Percentiles rank a stretch among this genome's conserved stretches.
These are phyloP conservation scores for Ceratocystis papillata DNA, from an alignment of 2,329 filamentous ascomycete genomes.

Conservation along the genomic window DNA sequence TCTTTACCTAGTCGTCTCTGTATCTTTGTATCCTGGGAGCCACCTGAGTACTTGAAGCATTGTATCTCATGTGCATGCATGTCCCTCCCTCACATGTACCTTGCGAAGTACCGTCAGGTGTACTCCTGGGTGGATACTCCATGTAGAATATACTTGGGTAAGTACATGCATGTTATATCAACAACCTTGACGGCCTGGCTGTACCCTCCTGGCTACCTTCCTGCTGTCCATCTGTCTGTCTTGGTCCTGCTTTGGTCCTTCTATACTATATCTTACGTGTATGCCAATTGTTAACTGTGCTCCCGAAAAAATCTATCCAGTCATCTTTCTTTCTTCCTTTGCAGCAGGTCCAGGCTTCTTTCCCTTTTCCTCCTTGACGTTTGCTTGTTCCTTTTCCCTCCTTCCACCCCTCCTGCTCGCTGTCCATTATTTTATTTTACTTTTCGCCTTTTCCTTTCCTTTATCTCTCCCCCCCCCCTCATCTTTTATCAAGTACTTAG, in stretches of 20 bases:
- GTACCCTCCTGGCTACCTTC: background rate
- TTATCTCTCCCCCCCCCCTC: background rate
- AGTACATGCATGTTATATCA: background rate
- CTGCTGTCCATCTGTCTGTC: background rate
- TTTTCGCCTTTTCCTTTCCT: conserved; percentile 19
- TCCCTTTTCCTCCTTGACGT: background rate
- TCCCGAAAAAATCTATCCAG: background rate
- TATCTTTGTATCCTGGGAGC: background rate
- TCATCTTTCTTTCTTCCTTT: background rate
- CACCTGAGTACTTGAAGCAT: too few species aligned
- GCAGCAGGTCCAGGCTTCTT: background rate
- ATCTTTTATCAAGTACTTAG: background rate
- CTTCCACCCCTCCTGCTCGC: background rate
- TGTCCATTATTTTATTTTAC: conserved; percentile 1
- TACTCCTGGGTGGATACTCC: too few species aligned
- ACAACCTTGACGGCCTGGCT: conserved; percentile 3
- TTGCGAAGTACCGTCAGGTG: too few species aligned
- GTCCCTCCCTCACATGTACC: background rate
- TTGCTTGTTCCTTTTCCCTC: conserved; percentile 4
- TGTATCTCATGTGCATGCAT: background rate
- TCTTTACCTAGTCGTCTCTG: background rate
- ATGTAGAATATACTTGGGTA: background rate
- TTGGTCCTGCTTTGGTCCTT: background rate
- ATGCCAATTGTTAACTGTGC: background rate
- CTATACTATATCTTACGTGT: background rate